phyloP scores from a whole-genome alignment of 2,329 filamentous ascomycete genomes.

The Alternaria novae-zelandiae region DNA sequence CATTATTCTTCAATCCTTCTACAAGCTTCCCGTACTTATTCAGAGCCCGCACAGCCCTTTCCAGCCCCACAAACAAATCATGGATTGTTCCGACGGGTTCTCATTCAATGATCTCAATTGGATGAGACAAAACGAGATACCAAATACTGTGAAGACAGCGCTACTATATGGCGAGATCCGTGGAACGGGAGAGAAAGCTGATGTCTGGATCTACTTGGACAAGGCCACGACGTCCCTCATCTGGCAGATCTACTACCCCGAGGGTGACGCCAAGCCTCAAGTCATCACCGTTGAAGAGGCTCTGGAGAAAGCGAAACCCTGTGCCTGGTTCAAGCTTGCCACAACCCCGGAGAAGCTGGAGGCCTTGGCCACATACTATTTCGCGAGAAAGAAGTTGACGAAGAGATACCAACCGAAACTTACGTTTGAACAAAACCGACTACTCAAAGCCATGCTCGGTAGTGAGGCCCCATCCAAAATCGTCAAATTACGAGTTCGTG shows the following conservation, averaged over 20 bases:
- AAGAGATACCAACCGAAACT: background rate
- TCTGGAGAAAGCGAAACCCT: background rate
- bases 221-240: background rate
- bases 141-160: background rate
- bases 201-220: background rate
- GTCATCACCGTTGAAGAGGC: background rate
- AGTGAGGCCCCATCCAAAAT: background rate
- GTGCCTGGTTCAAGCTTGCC: background rate
- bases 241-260: background rate
- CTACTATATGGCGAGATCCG: background rate
- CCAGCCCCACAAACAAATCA: background rate
- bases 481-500: background rate
- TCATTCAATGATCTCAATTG: background rate
- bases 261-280: background rate
- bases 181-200: background rate
- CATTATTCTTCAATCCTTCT: background rate
- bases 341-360: background rate
- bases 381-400: background rate
- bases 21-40: background rate
- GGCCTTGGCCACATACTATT: conserved; percentile 8
- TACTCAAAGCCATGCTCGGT: background rate
- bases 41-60: background rate
- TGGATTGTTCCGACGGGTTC: background rate
- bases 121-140: background rate
- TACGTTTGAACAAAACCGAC: background rate